Base-by-base conservation (phyloP, 2,329 filamentous ascomycete species). In the Huntiella moniliformis region DNA sequence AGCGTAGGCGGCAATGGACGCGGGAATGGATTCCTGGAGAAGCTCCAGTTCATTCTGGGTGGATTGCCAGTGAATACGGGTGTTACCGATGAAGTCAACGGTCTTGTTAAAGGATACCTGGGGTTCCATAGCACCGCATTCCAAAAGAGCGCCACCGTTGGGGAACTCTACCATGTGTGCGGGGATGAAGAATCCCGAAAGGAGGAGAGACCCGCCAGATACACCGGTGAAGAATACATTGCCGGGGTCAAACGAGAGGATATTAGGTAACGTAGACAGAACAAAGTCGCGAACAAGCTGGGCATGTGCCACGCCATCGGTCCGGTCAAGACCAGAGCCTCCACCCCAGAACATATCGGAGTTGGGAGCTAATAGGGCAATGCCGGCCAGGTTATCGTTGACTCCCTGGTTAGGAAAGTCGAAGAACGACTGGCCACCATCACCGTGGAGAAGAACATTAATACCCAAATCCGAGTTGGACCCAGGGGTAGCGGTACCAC, bases 181-280 rank as follows among this genome's bases (percentile, higher is more conserved):
- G 4, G 72, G 72, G 50, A 76, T 63, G 56, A 75, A 72, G 60
- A 74, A 74, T 6, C 71, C 71, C 1, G 61, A 63, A 32, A 76
- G 64, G 31, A 72, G 57, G 15, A 76, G 61, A 3, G 63, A 61
- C 13, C 72, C 72, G 17, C 72, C 72, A 4, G 64, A 68, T 0
- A 75, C 71, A 12, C 72, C 71, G 0, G 69, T 74, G 58, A 75
- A 75, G 54, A 67, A 70, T 42, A 75, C 67, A 37, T 68, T 63
- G 34, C 58, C 60, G 17, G 56, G 52, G 56, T 76, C 64, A 50
- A 75, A 73, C 2, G 70, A 65, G 5, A 74, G 63, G 38, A 71
- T 60, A 48, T 70, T 61, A 4, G 71, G 67, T 7, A 75, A 60
- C 18, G 67, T 63, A 3, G 60, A 88, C 38, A 63, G 58, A 45